These are phyloP conservation scores for Fonsecaea multimorphosa DNA, from an alignment of 2,329 filamentous ascomycete genomes.

Conservation along the genomic window DNA sequence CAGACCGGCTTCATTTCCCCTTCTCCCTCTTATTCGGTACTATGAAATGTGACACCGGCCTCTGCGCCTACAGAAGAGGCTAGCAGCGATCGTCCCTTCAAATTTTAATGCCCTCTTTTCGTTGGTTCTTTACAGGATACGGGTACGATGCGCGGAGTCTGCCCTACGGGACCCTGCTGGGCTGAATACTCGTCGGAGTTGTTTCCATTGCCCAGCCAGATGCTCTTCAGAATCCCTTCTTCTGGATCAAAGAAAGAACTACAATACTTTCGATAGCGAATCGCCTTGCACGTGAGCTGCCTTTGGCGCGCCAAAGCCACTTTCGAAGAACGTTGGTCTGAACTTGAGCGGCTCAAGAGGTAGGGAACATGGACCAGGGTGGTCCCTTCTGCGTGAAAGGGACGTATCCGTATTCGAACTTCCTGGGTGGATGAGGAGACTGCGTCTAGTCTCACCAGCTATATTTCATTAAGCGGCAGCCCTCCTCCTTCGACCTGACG, in stretches of 20 bases:
- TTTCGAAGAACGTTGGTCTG: neutral
- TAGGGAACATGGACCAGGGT: constrained; percentile 9
- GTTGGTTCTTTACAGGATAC: neutral
- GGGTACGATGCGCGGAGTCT: neutral
- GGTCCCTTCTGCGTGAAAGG: neutral
- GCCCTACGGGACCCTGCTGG: neutral
- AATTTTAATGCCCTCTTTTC: neutral
- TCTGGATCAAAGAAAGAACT: neutral
- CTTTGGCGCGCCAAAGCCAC: neutral
- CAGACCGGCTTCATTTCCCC: neutral
- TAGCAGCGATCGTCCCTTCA: neutral
- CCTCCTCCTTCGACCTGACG: neutral
- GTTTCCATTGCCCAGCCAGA: neutral
- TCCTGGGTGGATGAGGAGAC: constrained; percentile 2
- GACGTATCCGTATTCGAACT: constrained; percentile 26
- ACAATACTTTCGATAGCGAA: neutral
- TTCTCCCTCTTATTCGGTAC: neutral
- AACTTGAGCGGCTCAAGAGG: neutral
- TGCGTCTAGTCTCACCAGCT: constrained; percentile 1
- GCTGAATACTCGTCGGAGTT: constrained; percentile 5
- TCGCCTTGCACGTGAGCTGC: neutral
- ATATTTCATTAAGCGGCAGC: constrained; percentile 11
- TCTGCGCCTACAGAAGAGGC: neutral
- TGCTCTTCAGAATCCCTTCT: neutral
- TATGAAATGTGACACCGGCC: neutral